Evolutionary conservation across 805 yeast species (phyloP).

Genomic region (Cephaloascus fragrans): DNA sequence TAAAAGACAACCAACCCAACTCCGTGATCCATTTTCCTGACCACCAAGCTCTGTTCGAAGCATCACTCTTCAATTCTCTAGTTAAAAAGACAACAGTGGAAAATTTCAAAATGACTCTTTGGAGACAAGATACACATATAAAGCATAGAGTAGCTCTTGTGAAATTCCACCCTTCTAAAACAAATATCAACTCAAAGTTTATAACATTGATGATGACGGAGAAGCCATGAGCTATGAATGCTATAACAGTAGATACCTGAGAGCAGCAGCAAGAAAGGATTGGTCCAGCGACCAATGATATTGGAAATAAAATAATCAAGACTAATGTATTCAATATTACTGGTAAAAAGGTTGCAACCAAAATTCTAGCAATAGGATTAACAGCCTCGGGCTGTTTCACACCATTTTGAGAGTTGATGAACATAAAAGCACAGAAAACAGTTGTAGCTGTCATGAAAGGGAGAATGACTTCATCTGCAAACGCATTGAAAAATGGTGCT

Average conservation of each 20-base stretch:
- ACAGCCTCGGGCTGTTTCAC: constrained; percentile 37
- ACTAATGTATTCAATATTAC: constrained; percentile 25
- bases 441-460: constrained; percentile 9
- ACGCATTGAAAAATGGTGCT: constrained; percentile 7
- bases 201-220: constrained; percentile 22
- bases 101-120: constrained; percentile 21
- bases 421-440: constrained; percentile 57
- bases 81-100: constrained; percentile 22
- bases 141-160: constrained; percentile 27
- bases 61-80: constrained; percentile 30
- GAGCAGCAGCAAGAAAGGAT: constrained; percentile 19
- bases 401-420: constrained; percentile 83
- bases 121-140: constrained; percentile 25
- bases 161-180: constrained; percentile 32
- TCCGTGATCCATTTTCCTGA: constrained; percentile 38
- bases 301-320: constrained; percentile 18
- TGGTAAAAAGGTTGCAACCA: constrained; percentile 43
- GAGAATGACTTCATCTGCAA: constrained; percentile 9
- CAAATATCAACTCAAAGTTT: constrained; percentile 23
- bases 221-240: constrained; percentile 27
- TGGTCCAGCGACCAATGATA: constrained; percentile 29
- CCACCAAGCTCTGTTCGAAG: constrained; percentile 42
- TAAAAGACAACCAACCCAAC: constrained; percentile 22
- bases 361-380: constrained; percentile 53
- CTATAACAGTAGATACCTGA: constrained; percentile 23